Base-by-base conservation (phyloP, 495 filamentous ascomycete species). In the Lepidopterella palustris region DNA sequence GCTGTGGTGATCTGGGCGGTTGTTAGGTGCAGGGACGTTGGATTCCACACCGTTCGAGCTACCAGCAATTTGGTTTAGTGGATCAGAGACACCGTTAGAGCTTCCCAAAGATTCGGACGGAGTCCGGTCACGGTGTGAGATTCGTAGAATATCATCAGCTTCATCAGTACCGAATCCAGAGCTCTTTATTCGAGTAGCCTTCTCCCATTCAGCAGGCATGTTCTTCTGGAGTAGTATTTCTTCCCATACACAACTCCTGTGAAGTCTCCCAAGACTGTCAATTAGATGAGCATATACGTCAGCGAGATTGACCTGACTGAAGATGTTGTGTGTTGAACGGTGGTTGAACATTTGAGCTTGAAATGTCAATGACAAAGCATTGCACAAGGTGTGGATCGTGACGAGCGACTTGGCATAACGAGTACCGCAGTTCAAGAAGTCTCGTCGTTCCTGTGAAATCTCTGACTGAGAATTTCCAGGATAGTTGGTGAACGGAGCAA, bases 161-260 rank as follows among this genome's bases (percentile, higher is more conserved):
- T 72, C 69, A 25, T 61, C 58, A 10, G 53, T 55, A 10, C 65
- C 66, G 21, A 70, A 62, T 3, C 60, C 61, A 5, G 58, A 58
- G 45, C 59, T 59, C 27, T 57, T 60, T 20, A 70, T 66, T 26
- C 65, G 58, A 11, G 83, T 84, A 9, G 82, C 81, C 64, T 83
- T 78, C 60, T 86, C 82, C 83, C 85, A 89, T 31, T 80, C 75
- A 18, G 82, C 77, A 1, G 88, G 85, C 54, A 88, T 80, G 45
- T 72, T 78, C 64, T 84, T 83, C 66, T 86, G 80, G 21, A 97
- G 73, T 0, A 85, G 67, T 28, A 89, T 87, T 59, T 92, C 88
- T 70, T 98, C 95, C 78, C 86, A 86, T 23, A 93, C 78, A 58
- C 90, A 87, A 50, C 83, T 82, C 27, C 87, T 83, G 58, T 95